Evolutionary conservation across 441 rosid genomes (phyloP).

Genomic region (Lepidium campestre): DNA sequence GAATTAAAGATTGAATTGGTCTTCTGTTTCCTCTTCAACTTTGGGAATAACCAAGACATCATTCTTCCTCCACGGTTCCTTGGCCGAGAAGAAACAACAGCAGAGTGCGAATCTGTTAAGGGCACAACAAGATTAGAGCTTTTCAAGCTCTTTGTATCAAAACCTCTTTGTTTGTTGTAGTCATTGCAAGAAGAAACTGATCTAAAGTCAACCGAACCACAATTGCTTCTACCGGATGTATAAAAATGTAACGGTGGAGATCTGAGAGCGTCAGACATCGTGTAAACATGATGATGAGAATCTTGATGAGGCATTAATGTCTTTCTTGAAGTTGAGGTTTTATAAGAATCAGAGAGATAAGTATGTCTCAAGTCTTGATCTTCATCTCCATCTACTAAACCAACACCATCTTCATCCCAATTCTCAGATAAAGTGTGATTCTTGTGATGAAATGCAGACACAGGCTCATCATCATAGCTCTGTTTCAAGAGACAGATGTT

Average conservation of each 20-base stretch:
- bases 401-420: constrained; percentile 60
- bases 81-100: constrained; percentile 46
- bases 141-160: constrained; percentile 33
- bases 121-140: constrained; percentile 71
- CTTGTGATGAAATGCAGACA: constrained; percentile 45
- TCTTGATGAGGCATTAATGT: constrained; percentile 30
- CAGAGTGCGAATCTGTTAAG: constrained; percentile 60
- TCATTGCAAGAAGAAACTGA: constrained; percentile 66
- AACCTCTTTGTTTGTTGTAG: constrained; percentile 40
- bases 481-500: constrained; percentile 28
- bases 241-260: constrained; percentile 38
- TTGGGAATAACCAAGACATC: constrained; percentile 73
- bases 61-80: constrained; percentile 48
- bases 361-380: constrained; percentile 31
- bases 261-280: constrained; percentile 44
- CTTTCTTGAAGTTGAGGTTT: constrained; percentile 51
- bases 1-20: constrained; percentile 28
- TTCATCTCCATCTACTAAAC: constrained; percentile 35
- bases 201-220: constrained; percentile 55
- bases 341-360: constrained; percentile 48
- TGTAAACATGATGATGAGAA: constrained; percentile 36
- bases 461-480: constrained; percentile 77
- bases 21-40: constrained; percentile 73
- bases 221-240: constrained; percentile 46
- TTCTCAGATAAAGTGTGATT: constrained; percentile 49